Evolutionary conservation across 2,329 filamentous ascomycete species (phyloP).

Genomic region (Whalleya microplaca): DNA sequence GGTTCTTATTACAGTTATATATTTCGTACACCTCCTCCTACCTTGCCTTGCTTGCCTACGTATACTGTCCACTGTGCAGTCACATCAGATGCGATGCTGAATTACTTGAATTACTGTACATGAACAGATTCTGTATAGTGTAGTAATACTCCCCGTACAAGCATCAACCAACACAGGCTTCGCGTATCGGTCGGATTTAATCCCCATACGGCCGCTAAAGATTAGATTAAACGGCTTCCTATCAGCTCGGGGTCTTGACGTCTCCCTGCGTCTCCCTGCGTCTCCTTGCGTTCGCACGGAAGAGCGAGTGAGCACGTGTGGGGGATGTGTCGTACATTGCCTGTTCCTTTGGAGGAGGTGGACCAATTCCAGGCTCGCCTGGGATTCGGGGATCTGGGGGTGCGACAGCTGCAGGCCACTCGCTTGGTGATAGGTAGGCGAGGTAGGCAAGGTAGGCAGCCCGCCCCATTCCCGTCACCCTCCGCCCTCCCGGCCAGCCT

Average conservation of each 20-base stretch:
- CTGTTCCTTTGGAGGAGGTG: conserved; percentile 20
- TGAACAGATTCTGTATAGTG: not conserved
- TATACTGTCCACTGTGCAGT: too few relatives aligned
- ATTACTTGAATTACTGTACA: conserved; percentile 15
- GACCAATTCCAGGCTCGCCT: conserved; percentile 23
- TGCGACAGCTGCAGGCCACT: not conserved
- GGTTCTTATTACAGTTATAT: not conserved
- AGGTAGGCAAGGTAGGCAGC: conserved; percentile 7
- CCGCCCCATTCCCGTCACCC: conserved; percentile 16
- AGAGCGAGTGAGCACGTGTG: conserved; percentile 26
- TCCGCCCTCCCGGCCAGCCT: conserved; percentile 15
- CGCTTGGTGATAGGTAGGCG: conserved; percentile 21
- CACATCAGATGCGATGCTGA: too few relatives aligned
- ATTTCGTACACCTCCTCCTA: not conserved
- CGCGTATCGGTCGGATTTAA: conserved; percentile 23
- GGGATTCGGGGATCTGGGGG: conserved; percentile 10
- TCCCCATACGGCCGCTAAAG: not conserved
- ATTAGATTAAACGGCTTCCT: conserved; percentile 2
- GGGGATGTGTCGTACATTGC: conserved; percentile 9
- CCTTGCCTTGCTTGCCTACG: not conserved
- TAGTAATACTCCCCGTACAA: conserved; percentile 17
- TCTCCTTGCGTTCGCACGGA: not conserved
- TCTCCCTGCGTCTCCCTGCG: too few relatives aligned
- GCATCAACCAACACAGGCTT: conserved; percentile 2
- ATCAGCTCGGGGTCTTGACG: too few relatives aligned